phyloP scores from a whole-genome alignment of 257 asterid genomes.

The Plantago ovata region DNA sequence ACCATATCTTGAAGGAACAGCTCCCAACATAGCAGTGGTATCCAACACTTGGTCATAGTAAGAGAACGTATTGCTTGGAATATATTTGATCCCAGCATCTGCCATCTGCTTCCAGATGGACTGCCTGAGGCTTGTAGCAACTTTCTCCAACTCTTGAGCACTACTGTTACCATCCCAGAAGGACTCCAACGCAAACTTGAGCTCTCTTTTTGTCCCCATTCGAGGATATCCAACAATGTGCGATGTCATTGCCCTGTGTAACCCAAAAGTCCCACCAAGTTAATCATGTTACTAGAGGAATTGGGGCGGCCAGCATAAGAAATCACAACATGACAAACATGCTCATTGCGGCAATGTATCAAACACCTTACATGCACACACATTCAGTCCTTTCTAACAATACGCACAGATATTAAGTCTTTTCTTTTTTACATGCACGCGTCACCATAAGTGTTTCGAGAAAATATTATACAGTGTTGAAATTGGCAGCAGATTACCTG shows the following conservation, averaged over 20 bases:
- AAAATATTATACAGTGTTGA: too few species aligned
- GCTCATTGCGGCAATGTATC: too few species aligned
- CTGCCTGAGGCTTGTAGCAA: constrained; percentile 53
- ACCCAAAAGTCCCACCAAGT: too few species aligned
- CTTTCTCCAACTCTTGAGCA: constrained; percentile 64
- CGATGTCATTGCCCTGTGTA: constrained; percentile 61
- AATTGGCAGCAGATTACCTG: too few species aligned
- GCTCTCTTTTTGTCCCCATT: constrained; percentile 52
- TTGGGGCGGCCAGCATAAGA: too few species aligned
- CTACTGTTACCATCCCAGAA: constrained; percentile 78
- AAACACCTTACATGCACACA: too few species aligned
- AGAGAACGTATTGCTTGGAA: constrained; percentile 87
- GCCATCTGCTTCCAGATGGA: constrained; percentile 83
- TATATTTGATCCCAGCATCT: constrained; percentile 73
- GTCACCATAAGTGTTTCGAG: too few species aligned
- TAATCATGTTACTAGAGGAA: too few species aligned
- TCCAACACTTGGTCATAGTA: constrained; percentile 80
- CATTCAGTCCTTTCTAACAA: too few species aligned
- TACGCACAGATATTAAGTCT: too few species aligned
- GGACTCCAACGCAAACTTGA: constrained; percentile 76
- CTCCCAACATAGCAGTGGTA: constrained; percentile 78
- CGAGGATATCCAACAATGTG: constrained; percentile 86
- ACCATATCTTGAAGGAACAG: constrained; percentile 72
- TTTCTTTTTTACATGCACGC: too few species aligned
- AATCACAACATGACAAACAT: too few species aligned